A percentile compares a stretch with the other conserved stretches of the same genome.
Evolutionary conservation across 345 rosid genomes (phyloP).

Genomic region (Syzygium jambos): DNA sequence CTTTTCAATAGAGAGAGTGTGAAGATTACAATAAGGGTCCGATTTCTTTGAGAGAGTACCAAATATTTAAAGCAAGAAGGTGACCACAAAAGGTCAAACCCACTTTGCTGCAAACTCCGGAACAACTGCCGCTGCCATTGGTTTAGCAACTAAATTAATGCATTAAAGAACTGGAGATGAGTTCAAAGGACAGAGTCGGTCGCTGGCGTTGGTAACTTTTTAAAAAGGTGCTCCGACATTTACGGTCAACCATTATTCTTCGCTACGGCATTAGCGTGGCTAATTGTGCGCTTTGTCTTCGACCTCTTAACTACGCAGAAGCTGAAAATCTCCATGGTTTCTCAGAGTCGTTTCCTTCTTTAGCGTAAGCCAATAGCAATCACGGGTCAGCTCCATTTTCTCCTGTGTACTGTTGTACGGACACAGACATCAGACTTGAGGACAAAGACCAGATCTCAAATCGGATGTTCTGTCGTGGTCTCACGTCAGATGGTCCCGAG

Average conservation of each 20-base stretch:
- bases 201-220: neutral
- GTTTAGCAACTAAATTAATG: neutral
- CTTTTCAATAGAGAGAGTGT: neutral
- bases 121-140: neutral
- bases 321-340: neutral
- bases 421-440: neutral
- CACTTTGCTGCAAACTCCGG: neutral
- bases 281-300: neutral
- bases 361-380: neutral
- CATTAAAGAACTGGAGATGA: neutral
- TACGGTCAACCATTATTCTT: neutral
- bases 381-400: neutral
- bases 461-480: neutral
- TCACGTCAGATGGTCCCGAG: neutral
- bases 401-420: neutral
- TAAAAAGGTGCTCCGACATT: neutral
- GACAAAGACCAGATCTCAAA: neutral
- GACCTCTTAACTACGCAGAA: neutral
- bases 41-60: neutral
- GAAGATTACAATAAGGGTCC: slow-evolving; percentile 9
- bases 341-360: neutral
- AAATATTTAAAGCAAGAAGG: neutral
- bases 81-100: neutral
- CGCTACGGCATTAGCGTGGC: neutral
- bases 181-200: neutral